Conservation (phyloP, 768 basidiomycete genomes). For the Saitozyma podzolica region DNA sequence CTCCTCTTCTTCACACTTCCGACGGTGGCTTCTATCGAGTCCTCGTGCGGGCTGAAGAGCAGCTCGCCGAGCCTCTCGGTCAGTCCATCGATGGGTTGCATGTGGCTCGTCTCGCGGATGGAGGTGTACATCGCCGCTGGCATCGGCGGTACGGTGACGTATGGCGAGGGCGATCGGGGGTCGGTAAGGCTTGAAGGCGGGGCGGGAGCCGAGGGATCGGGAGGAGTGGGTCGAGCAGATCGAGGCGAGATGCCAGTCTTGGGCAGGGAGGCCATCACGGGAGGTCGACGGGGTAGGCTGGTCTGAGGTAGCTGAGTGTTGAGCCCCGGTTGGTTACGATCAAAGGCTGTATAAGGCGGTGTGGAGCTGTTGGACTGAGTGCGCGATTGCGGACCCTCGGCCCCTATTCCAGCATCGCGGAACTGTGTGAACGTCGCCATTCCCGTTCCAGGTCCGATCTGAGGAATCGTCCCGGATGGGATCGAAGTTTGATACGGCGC, state of each 20-base stretch:
- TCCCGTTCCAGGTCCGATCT: no score
- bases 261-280: background rate
- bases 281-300: no score
- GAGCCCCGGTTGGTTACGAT: background rate
- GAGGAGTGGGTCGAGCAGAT: background rate
- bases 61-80: constrained; percentile 42
- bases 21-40: no score
- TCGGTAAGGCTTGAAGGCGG: constrained; percentile 5
- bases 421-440: no score
- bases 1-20: constrained; percentile 7
- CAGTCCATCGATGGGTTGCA: constrained; percentile 28
- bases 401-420: background rate
- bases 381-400: constrained; percentile 1
- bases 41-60: constrained; percentile 22
- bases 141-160: constrained; percentile 4
- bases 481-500: no score
- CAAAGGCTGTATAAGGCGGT: background rate
- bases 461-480: no score
- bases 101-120: background rate
- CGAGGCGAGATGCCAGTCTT: background rate
- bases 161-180: constrained; percentile 2
- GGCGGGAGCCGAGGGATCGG: constrained; percentile 1
- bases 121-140: constrained; percentile 8
- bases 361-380: background rate
- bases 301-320: background rate